These are phyloP conservation scores for Zhuliangozyma parablackwelliae DNA, from an alignment of 1,139 yeast genomes.

Conservation along the genomic window DNA sequence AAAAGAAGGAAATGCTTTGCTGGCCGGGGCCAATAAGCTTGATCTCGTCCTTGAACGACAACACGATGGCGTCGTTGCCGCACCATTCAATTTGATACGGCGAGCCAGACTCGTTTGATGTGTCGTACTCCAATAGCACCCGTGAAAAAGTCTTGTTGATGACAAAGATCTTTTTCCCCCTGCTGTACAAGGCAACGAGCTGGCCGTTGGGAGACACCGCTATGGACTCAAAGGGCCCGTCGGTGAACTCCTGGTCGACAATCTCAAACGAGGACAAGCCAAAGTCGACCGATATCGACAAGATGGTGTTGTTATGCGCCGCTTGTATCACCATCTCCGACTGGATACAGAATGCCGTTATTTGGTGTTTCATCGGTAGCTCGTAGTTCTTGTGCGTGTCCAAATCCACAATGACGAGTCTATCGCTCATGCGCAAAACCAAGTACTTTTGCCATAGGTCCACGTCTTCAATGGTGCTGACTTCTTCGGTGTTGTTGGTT, in stretches of 20 bases:
- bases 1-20: conserved; percentile 48
- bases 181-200: conserved; percentile 54
- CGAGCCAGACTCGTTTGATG: conserved; percentile 31
- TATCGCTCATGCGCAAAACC: conserved; percentile 25
- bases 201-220: conserved; percentile 59
- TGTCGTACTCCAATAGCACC: conserved; percentile 49
- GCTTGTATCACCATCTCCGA: conserved; percentile 18
- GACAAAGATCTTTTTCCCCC: conserved; percentile 46
- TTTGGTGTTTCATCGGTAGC: conserved; percentile 17
- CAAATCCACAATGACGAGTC: conserved; percentile 26
- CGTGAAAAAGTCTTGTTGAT: conserved; percentile 48
- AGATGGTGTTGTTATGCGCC: conserved; percentile 27
- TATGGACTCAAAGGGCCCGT: conserved; percentile 56
- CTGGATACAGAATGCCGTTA: conserved; percentile 13
- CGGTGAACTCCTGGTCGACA: conserved; percentile 38
- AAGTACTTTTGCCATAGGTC: conserved; percentile 25
- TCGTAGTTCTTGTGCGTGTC: conserved; percentile 21
- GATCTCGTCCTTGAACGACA: conserved; percentile 59
- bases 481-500: conserved; percentile 27
- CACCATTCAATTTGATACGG: conserved; percentile 68
- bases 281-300: conserved; percentile 25
- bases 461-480: conserved; percentile 22
- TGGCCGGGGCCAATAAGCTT: conserved; percentile 71
- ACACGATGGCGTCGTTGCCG: conserved; percentile 74
- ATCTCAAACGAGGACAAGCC: conserved; percentile 19